phyloP scores from a whole-genome alignment of 2,329 filamentous ascomycete genomes.

The Whalleya microplaca region DNA sequence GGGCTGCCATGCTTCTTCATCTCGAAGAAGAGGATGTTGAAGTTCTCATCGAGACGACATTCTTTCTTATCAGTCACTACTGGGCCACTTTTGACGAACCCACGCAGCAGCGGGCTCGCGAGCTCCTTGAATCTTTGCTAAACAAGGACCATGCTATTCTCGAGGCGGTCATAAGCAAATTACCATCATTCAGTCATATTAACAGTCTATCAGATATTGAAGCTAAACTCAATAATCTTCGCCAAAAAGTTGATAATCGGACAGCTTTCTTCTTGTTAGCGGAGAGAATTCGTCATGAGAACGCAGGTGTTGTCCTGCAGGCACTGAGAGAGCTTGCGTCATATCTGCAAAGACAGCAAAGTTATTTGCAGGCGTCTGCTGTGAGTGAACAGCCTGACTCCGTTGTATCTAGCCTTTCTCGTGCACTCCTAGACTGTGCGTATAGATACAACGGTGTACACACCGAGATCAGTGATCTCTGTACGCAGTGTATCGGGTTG shows the following conservation, averaged over 20 bases:
- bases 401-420: constrained; percentile 71
- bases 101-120: constrained; percentile 62
- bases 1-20: constrained; percentile 76
- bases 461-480: constrained; percentile 69
- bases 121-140: constrained; percentile 68
- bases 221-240: constrained; percentile 65
- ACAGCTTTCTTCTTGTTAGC: constrained; percentile 73
- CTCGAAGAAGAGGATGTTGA: constrained; percentile 80
- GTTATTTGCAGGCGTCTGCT: constrained; percentile 76
- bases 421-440: constrained; percentile 82
- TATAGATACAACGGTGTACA: constrained; percentile 76
- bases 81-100: constrained; percentile 70
- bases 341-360: constrained; percentile 75
- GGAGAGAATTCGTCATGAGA: constrained; percentile 78
- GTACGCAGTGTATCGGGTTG: constrained; percentile 81
- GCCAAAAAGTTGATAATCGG: constrained; percentile 66
- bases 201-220: constrained; percentile 71
- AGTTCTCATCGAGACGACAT: constrained; percentile 82
- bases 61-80: constrained; percentile 82
- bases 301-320: constrained; percentile 81
- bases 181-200: constrained; percentile 79
- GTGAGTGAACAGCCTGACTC: constrained; percentile 82
- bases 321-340: constrained; percentile 76
- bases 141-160: constrained; percentile 65
- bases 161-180: constrained; percentile 67